Evolutionary conservation across 306 rosid genomes (phyloP).

Genomic region (Trifolium fragiferum): DNA sequence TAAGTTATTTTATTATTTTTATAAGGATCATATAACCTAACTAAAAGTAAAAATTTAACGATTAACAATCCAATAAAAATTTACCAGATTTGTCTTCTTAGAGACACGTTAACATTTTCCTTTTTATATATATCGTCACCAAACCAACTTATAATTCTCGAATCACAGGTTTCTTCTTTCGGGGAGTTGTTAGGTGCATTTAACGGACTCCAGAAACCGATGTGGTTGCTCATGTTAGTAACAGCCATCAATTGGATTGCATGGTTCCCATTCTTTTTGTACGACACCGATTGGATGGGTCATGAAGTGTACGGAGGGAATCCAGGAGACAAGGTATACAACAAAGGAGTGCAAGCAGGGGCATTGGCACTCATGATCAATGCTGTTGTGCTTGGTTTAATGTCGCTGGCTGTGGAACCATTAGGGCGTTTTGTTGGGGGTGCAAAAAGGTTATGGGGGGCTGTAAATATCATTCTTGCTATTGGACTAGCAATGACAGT

Average conservation of each 20-base stretch:
- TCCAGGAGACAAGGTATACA: conserved; percentile 42
- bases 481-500: conserved; percentile 50
- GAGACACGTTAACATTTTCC: too few relatives aligned
- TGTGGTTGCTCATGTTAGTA: conserved; percentile 67
- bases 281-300: conserved; percentile 92
- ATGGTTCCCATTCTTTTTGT: conserved; percentile 77
- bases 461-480: conserved; percentile 66
- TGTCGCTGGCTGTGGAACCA: conserved; percentile 57
- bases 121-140: too few relatives aligned
- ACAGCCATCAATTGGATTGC: conserved; percentile 77
- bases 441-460: conserved; percentile 66
- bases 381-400: conserved; percentile 60
- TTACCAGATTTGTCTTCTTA: too few relatives aligned
- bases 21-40: too few relatives aligned
- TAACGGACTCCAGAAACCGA: conserved; percentile 52
- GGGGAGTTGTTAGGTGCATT: conserved; percentile 47
- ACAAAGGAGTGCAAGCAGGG: conserved; percentile 58
- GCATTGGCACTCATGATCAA: conserved; percentile 67
- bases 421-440: conserved; percentile 63
- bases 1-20: too few relatives aligned
- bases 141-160: neutral
- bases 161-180: neutral
- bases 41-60: too few relatives aligned
- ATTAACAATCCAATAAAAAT: too few relatives aligned
- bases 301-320: conserved; percentile 75